phyloP scores from a whole-genome alignment of 345 rosid species.

The Punica granatum region DNA sequence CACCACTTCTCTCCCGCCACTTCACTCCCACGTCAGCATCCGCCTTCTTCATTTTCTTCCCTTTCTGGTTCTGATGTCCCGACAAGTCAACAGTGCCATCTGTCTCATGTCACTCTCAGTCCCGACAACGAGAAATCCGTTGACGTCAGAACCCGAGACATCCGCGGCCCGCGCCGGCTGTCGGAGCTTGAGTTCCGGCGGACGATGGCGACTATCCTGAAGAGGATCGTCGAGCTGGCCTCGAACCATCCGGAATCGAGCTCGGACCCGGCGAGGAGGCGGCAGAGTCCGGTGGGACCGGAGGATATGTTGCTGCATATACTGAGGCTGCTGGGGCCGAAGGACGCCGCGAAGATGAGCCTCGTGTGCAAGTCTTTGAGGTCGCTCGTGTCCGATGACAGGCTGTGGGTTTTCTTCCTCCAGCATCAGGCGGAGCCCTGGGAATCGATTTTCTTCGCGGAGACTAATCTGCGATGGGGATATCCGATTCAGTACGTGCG shows the following conservation, averaged over 20 bases:
- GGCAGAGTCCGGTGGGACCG: slow-evolving; percentile 23
- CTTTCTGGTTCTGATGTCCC: background rate
- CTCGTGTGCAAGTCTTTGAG: slow-evolving; percentile 42
- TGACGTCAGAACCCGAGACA: background rate
- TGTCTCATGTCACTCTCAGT: background rate
- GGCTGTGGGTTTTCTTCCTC: slow-evolving; percentile 66
- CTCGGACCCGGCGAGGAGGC: slow-evolving; percentile 3
- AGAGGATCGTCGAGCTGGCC: slow-evolving; percentile 42
- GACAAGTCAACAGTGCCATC: background rate
- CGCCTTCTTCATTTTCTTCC: background rate
- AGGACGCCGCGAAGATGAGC: slow-evolving; percentile 46
- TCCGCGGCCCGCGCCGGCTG: background rate
- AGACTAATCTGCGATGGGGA: slow-evolving; percentile 47
- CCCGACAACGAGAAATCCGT: background rate
- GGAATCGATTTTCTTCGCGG: slow-evolving; percentile 68
- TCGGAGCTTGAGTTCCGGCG: background rate
- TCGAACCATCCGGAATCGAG: slow-evolving; percentile 22
- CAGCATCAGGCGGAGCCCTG: slow-evolving; percentile 29
- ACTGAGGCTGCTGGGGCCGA: slow-evolving; percentile 49
- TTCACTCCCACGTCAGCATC: background rate
- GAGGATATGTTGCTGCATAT: slow-evolving; percentile 55
- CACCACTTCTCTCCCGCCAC: background rate
- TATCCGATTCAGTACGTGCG: slow-evolving; percentile 56
- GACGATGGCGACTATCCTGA: slow-evolving; percentile 28
- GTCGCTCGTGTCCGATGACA: slow-evolving; percentile 38